Evolutionary conservation across 495 filamentous ascomycete species (phyloP).

Genomic region (Extremus antarcticus): DNA sequence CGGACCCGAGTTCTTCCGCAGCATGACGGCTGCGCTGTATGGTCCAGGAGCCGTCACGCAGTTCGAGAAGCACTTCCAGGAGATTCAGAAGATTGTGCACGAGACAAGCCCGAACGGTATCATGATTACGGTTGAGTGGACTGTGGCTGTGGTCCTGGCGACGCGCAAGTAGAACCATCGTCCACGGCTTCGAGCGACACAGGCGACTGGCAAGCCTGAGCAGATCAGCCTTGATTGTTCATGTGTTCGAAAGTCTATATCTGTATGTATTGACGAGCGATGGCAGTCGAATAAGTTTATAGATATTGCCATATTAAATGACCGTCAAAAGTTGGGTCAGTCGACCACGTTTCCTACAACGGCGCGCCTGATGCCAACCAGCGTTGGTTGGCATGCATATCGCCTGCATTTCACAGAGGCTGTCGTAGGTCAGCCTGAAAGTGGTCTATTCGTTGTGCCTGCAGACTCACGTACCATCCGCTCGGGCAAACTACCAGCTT

Average conservation of each 20-base stretch:
- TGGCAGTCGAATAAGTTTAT: neutral
- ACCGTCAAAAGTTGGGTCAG: neutral
- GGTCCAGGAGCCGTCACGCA: neutral
- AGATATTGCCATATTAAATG: neutral
- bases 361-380: no score
- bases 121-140: constrained; percentile 13
- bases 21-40: constrained; percentile 7
- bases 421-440: no score
- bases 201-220: no score
- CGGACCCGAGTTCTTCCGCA: constrained; percentile 16
- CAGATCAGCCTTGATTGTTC: neutral
- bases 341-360: neutral
- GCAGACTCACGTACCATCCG: no score
- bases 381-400: no score
- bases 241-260: neutral
- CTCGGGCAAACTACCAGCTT: no score
- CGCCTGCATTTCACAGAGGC: no score
- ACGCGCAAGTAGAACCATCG: constrained; percentile 10
- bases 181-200: no score
- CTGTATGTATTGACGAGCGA: neutral
- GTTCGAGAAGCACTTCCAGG: constrained; percentile 14
- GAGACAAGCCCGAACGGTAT: constrained; percentile 14
- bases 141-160: constrained; percentile 14
- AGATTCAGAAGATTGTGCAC: constrained; percentile 12
- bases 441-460: no score